Percentiles rank a stretch among this genome's conserved stretches.
These are phyloP conservation scores for Botrytis tulipae DNA, from an alignment of 2,329 filamentous ascomycete species.

Conservation along the genomic window DNA sequence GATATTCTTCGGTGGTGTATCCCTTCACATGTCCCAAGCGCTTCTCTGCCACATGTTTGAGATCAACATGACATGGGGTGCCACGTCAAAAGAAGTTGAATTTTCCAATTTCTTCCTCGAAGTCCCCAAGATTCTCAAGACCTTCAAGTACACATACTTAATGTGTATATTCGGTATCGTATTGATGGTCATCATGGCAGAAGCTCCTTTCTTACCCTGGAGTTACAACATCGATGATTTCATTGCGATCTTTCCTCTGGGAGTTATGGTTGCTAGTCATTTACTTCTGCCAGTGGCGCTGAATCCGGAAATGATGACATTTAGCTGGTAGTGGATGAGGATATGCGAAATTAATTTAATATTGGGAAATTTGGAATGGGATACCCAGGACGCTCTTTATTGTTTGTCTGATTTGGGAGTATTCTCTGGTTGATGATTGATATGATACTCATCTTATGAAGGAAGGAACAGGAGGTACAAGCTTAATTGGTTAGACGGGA, in stretches of 20 bases:
- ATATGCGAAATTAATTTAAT: neutral
- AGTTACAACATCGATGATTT: constrained; percentile 17
- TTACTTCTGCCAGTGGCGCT: constrained; percentile 17
- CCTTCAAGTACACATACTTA: constrained; percentile 20
- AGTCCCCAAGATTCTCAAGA: constrained; percentile 15
- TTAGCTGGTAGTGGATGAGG: constrained; percentile 14
- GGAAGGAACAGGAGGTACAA: neutral
- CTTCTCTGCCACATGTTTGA: constrained; percentile 78
- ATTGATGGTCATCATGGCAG: constrained; percentile 14
- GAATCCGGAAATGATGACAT: constrained; percentile 22
- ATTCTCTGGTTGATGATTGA: neutral
- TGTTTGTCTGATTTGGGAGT: neutral
- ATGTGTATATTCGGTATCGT: constrained; percentile 14
- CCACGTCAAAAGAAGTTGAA: constrained; percentile 77
- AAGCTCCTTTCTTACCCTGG: constrained; percentile 16
- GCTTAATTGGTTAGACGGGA: neutral
- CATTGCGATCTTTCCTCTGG: constrained; percentile 18
- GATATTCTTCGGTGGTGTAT: constrained; percentile 78
- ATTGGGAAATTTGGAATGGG: neutral
- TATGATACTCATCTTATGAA: neutral
- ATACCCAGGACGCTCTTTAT: neutral
- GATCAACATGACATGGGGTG: constrained; percentile 80
- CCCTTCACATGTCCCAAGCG: constrained; percentile 74
- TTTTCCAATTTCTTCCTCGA: constrained; percentile 23
- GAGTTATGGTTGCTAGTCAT: constrained; percentile 14